Evolutionary conservation across 805 yeast species (phyloP).

Genomic region (Brettanomyces anomalus): DNA sequence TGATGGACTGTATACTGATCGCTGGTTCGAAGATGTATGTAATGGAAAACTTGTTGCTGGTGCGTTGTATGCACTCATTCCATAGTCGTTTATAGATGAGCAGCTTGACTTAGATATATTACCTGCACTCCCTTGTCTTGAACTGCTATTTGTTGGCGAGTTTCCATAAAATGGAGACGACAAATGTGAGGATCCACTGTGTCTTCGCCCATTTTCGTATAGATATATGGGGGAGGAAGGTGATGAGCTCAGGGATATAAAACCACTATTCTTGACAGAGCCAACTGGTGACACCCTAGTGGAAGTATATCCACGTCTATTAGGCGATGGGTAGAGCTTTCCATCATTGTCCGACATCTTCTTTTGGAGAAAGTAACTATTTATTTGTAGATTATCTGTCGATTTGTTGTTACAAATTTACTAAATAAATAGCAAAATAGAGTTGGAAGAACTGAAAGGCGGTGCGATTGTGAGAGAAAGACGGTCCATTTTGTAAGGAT

Average conservation of each 20-base stretch:
- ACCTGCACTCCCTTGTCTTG: neutral
- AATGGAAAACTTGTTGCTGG: constrained; percentile 16
- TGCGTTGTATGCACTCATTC: constrained; percentile 5
- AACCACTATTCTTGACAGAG: neutral
- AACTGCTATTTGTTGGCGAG: constrained; percentile 6
- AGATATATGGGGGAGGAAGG: constrained; percentile 16
- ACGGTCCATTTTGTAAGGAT: too few relatives aligned
- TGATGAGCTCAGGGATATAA: constrained; percentile 6
- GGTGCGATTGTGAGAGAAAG: too few relatives aligned
- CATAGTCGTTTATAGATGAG: neutral
- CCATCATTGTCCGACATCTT: constrained; percentile 2
- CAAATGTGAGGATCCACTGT: constrained; percentile 36
- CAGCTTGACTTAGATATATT: neutral
- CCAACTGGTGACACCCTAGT: neutral
- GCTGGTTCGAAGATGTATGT: constrained; percentile 14
- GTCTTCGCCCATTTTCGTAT: constrained; percentile 18
- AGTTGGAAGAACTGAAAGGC: too few relatives aligned
- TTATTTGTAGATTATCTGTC: too few relatives aligned
- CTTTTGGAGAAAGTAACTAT: neutral
- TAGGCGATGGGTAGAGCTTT: neutral
- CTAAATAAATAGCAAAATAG: too few relatives aligned
- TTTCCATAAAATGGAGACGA: constrained; percentile 53
- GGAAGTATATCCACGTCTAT: neutral
- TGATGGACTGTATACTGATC: constrained; percentile 15
- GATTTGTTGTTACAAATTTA: too few relatives aligned